These are phyloP conservation scores for Chlamydomonas sphaeroides DNA, from an alignment of 139 green algal species.

Conservation along the genomic window DNA sequence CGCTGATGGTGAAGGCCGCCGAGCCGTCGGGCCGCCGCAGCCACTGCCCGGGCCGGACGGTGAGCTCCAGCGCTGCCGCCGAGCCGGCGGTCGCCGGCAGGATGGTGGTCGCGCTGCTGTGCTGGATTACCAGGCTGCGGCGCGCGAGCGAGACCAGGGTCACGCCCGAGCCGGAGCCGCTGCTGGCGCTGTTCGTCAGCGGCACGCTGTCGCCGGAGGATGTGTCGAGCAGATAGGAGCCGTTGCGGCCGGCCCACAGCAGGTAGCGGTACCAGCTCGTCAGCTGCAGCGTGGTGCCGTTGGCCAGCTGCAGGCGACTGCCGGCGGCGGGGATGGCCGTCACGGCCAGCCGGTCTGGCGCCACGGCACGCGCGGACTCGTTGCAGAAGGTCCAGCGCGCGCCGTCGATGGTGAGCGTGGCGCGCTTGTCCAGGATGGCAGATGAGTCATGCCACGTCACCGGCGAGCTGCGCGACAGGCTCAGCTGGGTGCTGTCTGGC, in stretches of 20 bases:
- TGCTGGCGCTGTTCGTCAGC: too few species aligned
- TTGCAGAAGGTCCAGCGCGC: neutral
- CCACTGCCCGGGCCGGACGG: neutral
- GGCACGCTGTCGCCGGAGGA: too few species aligned
- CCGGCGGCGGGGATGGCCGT: neutral
- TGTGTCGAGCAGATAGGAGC: neutral
- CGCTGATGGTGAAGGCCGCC: neutral
- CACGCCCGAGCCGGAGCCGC: too few species aligned
- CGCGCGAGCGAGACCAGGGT: too few species aligned
- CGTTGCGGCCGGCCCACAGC: neutral
- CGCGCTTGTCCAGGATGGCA: neutral
- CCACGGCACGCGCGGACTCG: too few species aligned
- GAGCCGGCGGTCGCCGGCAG: too few species aligned
- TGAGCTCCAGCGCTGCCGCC: too few species aligned
- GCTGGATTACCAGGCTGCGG: neutral
- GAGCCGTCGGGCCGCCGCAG: too few species aligned
- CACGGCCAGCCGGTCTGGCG: neutral
- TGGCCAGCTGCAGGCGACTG: neutral
- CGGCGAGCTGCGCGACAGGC: neutral
- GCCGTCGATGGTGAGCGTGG: neutral
- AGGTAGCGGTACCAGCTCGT: constrained; percentile 23
- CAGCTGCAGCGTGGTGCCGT: neutral
- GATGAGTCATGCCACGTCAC: neutral
- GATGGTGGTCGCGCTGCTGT: neutral
- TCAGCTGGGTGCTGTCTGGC: neutral